These are phyloP conservation scores for Bipolaris bicolor DNA, from an alignment of 2,329 filamentous ascomycete species.

Conservation along the genomic window DNA sequence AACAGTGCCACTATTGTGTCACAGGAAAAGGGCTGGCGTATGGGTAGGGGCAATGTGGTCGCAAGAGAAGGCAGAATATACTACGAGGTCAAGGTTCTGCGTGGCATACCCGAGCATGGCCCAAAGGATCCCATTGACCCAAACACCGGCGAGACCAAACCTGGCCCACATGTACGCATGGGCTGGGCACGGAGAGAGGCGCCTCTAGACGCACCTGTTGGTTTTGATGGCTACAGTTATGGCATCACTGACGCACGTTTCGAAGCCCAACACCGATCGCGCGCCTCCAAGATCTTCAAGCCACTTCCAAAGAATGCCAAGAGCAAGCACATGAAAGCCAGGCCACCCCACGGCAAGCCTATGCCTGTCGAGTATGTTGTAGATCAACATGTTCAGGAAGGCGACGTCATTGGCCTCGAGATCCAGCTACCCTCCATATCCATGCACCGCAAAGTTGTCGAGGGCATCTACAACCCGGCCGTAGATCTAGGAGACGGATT, in stretches of 20 bases:
- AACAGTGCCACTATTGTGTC: conserved; percentile 79
- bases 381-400: conserved; percentile 79
- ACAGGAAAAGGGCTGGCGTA: conserved; percentile 91
- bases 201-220: conserved; percentile 80
- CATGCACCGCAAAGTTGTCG: conserved; percentile 85
- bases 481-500: conserved; percentile 70
- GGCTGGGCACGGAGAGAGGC: conserved; percentile 86
- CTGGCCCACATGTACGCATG: conserved; percentile 73
- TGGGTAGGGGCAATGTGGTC: conserved; percentile 87
- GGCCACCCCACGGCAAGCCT: conserved; percentile 44
- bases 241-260: conserved; percentile 87
- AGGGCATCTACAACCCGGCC: conserved; percentile 85
- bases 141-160: conserved; percentile 47
- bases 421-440: conserved; percentile 86
- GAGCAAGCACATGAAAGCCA: conserved; percentile 49
- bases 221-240: conserved; percentile 92
- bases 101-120: conserved; percentile 66
- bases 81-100: conserved; percentile 89
- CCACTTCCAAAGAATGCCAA: conserved; percentile 48
- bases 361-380: conserved; percentile 58
- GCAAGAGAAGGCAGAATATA: conserved; percentile 90
- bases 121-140: conserved; percentile 48
- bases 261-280: conserved; percentile 90
- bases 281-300: conserved; percentile 81
- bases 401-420: conserved; percentile 92